Evolutionary conservation across 1,284 basidiomycete species (phyloP).

Genomic region (Cutaneotrichosporon curvatum): DNA sequence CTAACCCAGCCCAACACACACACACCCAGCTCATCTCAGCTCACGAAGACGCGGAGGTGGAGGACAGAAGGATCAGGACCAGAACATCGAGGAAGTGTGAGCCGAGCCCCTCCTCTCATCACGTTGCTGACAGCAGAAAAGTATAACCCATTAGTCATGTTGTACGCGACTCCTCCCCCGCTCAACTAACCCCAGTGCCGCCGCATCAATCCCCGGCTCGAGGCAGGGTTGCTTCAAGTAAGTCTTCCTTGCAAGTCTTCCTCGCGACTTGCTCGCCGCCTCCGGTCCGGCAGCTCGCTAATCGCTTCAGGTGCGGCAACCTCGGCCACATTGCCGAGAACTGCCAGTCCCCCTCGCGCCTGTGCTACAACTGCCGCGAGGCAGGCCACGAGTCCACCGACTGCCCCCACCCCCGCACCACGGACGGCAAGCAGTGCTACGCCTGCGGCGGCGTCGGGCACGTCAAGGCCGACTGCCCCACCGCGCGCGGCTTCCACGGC

Average conservation of each 20-base stretch:
- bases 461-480: constrained; percentile 72
- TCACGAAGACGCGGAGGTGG: too few species aligned
- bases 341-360: constrained; percentile 73
- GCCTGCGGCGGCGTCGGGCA: constrained; percentile 63
- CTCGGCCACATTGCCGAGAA: constrained; percentile 84
- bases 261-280: neutral
- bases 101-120: too few species aligned
- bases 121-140: too few species aligned
- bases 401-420: constrained; percentile 73
- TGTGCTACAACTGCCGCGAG: constrained; percentile 87
- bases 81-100: too few species aligned
- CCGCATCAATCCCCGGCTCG: constrained; percentile 38
- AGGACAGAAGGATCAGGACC: too few species aligned
- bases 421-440: constrained; percentile 70
- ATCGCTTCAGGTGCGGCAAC: constrained; percentile 33
- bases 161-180: too few species aligned
- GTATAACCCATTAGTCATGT: too few species aligned
- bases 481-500: constrained; percentile 55
- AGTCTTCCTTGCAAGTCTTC: constrained; percentile 6
- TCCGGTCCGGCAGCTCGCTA: neutral
- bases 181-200: too few species aligned
- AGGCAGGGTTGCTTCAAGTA: constrained; percentile 46
- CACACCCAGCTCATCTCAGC: too few species aligned
- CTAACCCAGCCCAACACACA: too few species aligned
- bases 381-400: constrained; percentile 82